Evolutionary conservation across 345 rosid species (phyloP).

Genomic region (Combretum micranthum): DNA sequence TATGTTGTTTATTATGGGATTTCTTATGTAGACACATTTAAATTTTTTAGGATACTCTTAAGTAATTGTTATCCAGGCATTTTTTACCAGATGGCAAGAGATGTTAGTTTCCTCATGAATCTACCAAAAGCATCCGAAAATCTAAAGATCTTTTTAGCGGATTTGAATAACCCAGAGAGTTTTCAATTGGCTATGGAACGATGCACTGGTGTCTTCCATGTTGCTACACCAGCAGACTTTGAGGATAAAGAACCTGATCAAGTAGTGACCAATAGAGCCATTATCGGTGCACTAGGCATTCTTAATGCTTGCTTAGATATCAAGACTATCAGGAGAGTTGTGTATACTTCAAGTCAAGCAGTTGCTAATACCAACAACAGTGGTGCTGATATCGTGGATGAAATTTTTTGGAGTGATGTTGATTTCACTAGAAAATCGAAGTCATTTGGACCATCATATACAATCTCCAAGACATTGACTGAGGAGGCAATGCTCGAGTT

Average conservation of each 20-base stretch:
- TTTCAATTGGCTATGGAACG: conserved; percentile 18
- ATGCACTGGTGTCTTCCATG: conserved; percentile 23
- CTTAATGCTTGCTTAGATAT: conserved; percentile 41
- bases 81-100: conserved; percentile 37
- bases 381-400: conserved; percentile 16
- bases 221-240: conserved; percentile 18
- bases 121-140: conserved; percentile 46
- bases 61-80: not conserved
- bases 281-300: conserved; percentile 46
- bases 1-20: not conserved
- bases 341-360: conserved; percentile 52
- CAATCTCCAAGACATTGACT: conserved; percentile 20
- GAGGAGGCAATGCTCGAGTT: conserved; percentile 28
- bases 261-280: conserved; percentile 33
- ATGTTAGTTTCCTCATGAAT: too few species aligned
- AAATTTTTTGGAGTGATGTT: conserved; percentile 25
- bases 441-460: not conserved
- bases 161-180: conserved; percentile 20
- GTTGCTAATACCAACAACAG: conserved; percentile 1
- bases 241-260: conserved; percentile 37
- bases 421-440: conserved; percentile 2
- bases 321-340: conserved; percentile 47
- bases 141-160: conserved; percentile 28
- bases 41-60: too few species aligned
- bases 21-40: too few species aligned